Percentiles rank a stretch among this genome's conserved stretches.
Evolutionary conservation across 164 flowering plant genomes (phyloP).

Genomic region (Magnolia changhungtana): DNA sequence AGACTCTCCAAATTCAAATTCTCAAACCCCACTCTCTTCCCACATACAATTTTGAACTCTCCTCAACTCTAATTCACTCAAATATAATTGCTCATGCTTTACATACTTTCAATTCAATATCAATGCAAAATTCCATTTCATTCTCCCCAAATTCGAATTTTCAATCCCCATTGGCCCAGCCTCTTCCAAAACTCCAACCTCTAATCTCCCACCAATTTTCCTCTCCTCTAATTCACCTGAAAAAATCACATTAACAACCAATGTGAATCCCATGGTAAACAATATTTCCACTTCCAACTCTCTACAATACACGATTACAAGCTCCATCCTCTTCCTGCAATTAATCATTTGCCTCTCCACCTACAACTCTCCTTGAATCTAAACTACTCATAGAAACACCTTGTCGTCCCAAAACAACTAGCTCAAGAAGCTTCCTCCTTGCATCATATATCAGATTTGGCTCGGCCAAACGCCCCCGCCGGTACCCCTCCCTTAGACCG

Average conservation of each 20-base stretch:
- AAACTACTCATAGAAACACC: constrained; percentile 26
- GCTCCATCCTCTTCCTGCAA: background rate
- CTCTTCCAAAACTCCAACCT: background rate
- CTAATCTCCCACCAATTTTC: background rate
- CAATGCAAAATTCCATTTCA: no score
- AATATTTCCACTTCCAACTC: no score
- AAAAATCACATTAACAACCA: no score
- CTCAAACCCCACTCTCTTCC: no score
- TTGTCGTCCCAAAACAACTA: constrained; percentile 62
- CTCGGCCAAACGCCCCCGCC: constrained; percentile 61
- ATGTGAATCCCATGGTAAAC: no score
- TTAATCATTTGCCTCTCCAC: background rate
- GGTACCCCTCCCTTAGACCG: constrained; percentile 82
- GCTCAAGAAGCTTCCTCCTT: constrained; percentile 80
- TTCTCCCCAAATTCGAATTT: no score
- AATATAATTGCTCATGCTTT: no score
- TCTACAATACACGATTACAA: background rate
- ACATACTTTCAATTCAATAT: no score
- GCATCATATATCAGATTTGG: constrained; percentile 74
- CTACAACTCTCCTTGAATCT: background rate
- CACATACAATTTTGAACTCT: no score
- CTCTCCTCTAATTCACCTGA: no score
- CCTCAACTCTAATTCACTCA: no score
- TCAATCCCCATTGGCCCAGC: background rate
- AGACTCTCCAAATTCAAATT: no score